These are phyloP conservation scores for Raffaelea arxii DNA, from an alignment of 2,329 filamentous ascomycete species.

Conservation along the genomic window DNA sequence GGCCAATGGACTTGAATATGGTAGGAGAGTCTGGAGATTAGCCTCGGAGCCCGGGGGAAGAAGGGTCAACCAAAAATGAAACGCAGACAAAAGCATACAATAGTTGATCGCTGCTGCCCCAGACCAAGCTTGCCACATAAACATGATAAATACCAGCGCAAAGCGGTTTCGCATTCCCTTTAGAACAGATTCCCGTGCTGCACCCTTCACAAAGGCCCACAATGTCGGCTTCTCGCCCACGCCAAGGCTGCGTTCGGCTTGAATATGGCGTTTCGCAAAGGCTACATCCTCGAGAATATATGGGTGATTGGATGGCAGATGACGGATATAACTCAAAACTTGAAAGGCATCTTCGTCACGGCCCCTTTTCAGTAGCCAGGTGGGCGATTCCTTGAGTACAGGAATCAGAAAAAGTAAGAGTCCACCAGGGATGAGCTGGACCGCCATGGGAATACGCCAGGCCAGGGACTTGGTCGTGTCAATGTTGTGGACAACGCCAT, in stretches of 20 bases:
- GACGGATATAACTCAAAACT: constrained; percentile 30
- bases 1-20: constrained; percentile 33
- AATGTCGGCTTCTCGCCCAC: constrained; percentile 10
- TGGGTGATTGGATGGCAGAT: constrained; percentile 2
- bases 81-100: too few relatives aligned
- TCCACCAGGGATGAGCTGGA: constrained; percentile 34
- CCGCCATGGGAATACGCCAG: constrained; percentile 41
- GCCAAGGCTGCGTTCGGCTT: constrained; percentile 18
- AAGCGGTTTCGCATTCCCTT: constrained; percentile 32
- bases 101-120: constrained; percentile 34
- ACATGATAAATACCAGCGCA: constrained; percentile 25
- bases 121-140: constrained; percentile 29
- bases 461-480: constrained; percentile 15
- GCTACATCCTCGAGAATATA: constrained; percentile 15
- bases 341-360: constrained; percentile 28
- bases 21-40: constrained; percentile 31
- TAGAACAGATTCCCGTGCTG: constrained; percentile 21
- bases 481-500: constrained; percentile 29
- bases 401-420: constrained; percentile 33
- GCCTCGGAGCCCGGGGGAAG: too few relatives aligned
- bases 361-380: constrained; percentile 32
- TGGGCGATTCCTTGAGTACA: constrained; percentile 29
- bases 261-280: neutral
- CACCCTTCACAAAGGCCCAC: constrained; percentile 25
- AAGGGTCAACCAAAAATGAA: too few relatives aligned